Evolutionary conservation across 257 asterid species (phyloP), one percentile per base, ranked within the genome.

Genomic region (Cynanchum wilfordii): DNA sequence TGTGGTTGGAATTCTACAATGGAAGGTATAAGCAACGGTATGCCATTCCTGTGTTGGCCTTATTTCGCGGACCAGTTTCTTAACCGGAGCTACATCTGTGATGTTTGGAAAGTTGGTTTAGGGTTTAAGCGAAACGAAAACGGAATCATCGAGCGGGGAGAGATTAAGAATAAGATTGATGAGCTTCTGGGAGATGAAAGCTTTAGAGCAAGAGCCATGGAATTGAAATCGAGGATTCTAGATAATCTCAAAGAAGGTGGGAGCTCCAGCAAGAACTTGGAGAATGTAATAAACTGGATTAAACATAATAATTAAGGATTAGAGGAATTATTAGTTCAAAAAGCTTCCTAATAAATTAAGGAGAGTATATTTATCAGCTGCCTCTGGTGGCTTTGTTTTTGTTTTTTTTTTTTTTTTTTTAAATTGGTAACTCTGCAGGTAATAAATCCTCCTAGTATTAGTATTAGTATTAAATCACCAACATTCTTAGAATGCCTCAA

Each of bases 1-100:
- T 85, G 95, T 49, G 95, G 95, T 2, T 86, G 91, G 90, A 88
- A 86, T n/a, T n/a, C n/a, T n/a, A n/a, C n/a, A n/a, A n/a, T n/a
- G n/a, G n/a, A n/a, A 65, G 71, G 89, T 13, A 54, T 84, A 0
- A 82, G 86, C 75, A 86, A 76, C 29, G 94, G 89, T 13, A 68
- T 86, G 15, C 89, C 91, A 20, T 59, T 86, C 70, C 70, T 85
- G 38, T 86, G 87, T 49, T 86, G 95, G 91, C 91, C 94, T 4
- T 86, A 83, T 69, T 86, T 83, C 20, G 87, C 83, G 0, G 95
- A 88, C 64, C 95, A 84, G 72, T 73, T 80, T 6, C 66, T 80
- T 6, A 83, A 88, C 67, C 76, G 74, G 72, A 79, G 77, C 33
- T 88, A 88, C 75, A 77, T 84, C 56, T 79, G 86, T 19, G 88